These are phyloP conservation scores for Macrocybe gigantea DNA, from an alignment of 768 basidiomycete genomes.

Conservation along the genomic window DNA sequence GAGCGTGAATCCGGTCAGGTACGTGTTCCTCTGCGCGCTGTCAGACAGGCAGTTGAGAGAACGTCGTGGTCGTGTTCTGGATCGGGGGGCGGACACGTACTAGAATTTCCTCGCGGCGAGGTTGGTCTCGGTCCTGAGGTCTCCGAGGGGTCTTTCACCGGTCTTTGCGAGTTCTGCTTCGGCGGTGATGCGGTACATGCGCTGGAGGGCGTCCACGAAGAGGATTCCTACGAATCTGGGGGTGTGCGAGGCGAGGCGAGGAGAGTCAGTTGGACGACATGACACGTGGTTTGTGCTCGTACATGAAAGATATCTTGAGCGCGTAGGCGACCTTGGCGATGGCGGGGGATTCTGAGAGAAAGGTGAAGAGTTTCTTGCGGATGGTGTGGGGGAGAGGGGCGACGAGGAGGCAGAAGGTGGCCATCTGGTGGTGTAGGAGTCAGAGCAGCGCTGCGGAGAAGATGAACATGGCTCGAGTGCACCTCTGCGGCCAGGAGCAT, in stretches of 20 bases:
- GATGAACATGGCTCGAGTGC: conserved; percentile 2
- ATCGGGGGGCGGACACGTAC: conserved; percentile 33
- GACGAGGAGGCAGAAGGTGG: conserved; percentile 79
- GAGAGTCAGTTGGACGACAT: neutral
- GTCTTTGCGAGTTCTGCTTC: conserved; percentile 66
- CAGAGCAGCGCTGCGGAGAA: neutral
- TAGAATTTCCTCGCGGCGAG: conserved; percentile 93
- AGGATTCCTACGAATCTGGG: conserved; percentile 76
- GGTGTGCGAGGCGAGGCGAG: neutral
- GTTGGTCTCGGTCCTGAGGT: conserved; percentile 80
- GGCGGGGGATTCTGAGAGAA: conserved; percentile 61
- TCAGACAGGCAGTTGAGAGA: neutral
- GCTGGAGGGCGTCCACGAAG: conserved; percentile 88
- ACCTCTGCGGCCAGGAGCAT: conserved; percentile 75
- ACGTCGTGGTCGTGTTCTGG: neutral
- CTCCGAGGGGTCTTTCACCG: conserved; percentile 40
- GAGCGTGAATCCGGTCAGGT: conserved; percentile 88
- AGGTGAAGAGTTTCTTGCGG: conserved; percentile 66
- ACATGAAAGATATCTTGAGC: conserved; percentile 95
- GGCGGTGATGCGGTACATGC: conserved; percentile 79
- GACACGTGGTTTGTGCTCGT: conserved; percentile 17
- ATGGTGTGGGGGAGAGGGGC: conserved; percentile 77
- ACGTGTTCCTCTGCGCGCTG: conserved; percentile 72
- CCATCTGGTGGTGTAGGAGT: conserved; percentile 43
- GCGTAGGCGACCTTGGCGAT: conserved; percentile 87